Conservation (phyloP, 2,329 filamentous ascomycete genomes). For the Pseudonectria foliicola region DNA sequence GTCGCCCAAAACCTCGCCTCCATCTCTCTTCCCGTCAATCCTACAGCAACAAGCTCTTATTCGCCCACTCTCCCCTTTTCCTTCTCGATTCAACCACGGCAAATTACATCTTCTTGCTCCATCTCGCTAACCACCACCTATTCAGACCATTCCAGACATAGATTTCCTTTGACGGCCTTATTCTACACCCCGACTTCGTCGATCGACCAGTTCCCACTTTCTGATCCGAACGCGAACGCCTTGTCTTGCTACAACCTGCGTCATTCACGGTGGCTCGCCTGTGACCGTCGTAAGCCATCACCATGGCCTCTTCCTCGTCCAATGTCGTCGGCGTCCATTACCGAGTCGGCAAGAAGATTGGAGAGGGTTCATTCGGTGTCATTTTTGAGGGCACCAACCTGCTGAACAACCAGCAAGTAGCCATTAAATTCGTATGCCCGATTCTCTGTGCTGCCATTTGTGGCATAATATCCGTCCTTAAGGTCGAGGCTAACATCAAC, state of each 20-base stretch:
- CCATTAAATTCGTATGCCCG: slow-evolving; percentile 90
- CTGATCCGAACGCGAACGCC: background rate
- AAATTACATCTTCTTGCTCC: too few relatives aligned
- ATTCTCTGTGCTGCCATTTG: background rate
- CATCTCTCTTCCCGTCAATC: too few relatives aligned
- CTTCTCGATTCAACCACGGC: too few relatives aligned
- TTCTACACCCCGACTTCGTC: too few relatives aligned
- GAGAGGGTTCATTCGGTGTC: slow-evolving; percentile 96
- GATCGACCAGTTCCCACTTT: too few relatives aligned
- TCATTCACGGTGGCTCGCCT: slow-evolving; percentile 17
- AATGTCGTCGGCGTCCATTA: slow-evolving; percentile 99
- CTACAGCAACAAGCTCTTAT: too few relatives aligned
- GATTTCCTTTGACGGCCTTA: too few relatives aligned
- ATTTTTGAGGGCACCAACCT: slow-evolving; percentile 99
- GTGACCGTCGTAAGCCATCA: slow-evolving; percentile 21
- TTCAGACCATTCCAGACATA: too few relatives aligned
- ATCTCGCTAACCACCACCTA: too few relatives aligned
- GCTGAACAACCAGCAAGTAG: slow-evolving; percentile 97
- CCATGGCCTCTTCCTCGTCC: slow-evolving; percentile 81
- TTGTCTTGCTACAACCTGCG: slow-evolving; percentile 9
- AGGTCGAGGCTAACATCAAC: slow-evolving; percentile 7
- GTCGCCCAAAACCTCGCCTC: too few relatives aligned
- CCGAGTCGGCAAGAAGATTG: slow-evolving; percentile 98
- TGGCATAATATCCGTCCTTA: background rate
- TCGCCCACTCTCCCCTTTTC: too few relatives aligned